phyloP scores from a whole-genome alignment of 2,329 filamentous ascomycete genomes.

The Chaetomium globosum region DNA sequence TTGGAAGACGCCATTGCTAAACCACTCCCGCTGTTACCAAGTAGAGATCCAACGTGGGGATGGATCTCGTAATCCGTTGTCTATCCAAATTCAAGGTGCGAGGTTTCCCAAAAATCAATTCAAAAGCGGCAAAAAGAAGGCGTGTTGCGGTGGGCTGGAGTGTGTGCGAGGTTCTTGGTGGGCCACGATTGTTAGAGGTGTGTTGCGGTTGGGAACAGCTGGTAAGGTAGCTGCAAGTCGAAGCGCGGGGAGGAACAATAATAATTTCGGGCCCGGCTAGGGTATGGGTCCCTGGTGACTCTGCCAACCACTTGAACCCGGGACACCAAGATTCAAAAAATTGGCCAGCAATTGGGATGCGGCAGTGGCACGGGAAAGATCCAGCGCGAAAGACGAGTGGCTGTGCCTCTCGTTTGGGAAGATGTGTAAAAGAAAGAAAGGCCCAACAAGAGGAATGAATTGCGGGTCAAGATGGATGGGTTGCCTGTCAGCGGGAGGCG shows the following conservation, averaged over 20 bases:
- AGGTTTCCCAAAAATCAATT: constrained; percentile 25
- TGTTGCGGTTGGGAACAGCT: constrained; percentile 32
- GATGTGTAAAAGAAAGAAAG: constrained; percentile 28
- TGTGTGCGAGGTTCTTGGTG: constrained; percentile 23
- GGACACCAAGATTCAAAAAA: constrained; percentile 26
- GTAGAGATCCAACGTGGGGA: constrained; percentile 28
- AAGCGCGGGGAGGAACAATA: constrained; percentile 37
- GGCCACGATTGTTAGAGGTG: constrained; percentile 23
- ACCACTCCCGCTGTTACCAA: constrained; percentile 12
- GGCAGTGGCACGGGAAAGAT: constrained; percentile 29
- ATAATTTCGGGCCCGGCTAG: constrained; percentile 37
- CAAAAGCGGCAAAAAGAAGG: constrained; percentile 8
- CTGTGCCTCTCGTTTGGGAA: constrained; percentile 29
- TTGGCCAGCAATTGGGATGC: constrained; percentile 29
- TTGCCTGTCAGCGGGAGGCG: constrained; percentile 24
- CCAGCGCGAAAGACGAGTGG: constrained; percentile 32
- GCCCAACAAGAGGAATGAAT: constrained; percentile 23
- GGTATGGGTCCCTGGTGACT: constrained; percentile 32
- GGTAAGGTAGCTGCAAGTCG: constrained; percentile 29
- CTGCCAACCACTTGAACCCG: constrained; percentile 30
- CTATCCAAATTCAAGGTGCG: constrained; percentile 29
- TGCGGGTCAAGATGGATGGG: constrained; percentile 27
- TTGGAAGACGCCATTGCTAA: constrained; percentile 42
- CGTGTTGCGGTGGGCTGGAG: constrained; percentile 12
- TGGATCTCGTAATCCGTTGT: constrained; percentile 27